Evolutionary conservation across 2,329 filamentous ascomycete species (phyloP), one percentile per base, ranked within the genome.

Genomic region (Diaporthe ilicicola): DNA sequence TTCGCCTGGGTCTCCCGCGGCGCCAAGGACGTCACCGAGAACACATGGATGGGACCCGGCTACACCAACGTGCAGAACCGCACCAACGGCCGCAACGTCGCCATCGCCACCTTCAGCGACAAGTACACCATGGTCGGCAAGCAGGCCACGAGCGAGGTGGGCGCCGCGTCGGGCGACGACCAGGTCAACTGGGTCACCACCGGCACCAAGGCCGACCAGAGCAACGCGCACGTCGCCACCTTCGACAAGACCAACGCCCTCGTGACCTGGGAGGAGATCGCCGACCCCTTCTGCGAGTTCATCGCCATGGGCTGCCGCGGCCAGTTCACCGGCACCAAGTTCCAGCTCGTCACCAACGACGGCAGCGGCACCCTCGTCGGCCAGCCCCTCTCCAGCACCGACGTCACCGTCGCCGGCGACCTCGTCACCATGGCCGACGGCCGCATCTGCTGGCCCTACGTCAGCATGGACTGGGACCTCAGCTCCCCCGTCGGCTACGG

Each of bases 1-100:
- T 89, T 90, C 77, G 82, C 88, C 24, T 91, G 89, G 89, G 87
- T 89, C 19, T 90, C 89, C 0, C 86, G 89, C 22, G 89, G 89
- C 29, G 87, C 88, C 27, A 79, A 85, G 15, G 83, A 89, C 68
- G 81, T 91, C 17, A 84, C 83, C 6, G 79, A 79, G 51, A 89
- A 91, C 78, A 79, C 81, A 15, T 91, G 88, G 88, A 86, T 90
- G 83, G 88, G 88, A 3, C 74, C 77, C 9, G 86, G 86, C 42
- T 89, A 88, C 79, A 90, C 88, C 1, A 79, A 84, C 64, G 76
- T 79, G 70, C 72, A 81, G 29, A 87, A 88, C 79, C 85, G 87
- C 48, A 89, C 87, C 32, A 85, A 85, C 74, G 85, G 87, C 76
- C 87, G 89, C 68, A 89, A 90, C 74, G 86, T 90, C 70, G 89